Percentiles rank a stretch among this genome's conserved stretches.
Conservation (phyloP, 2,329 filamentous ascomycete species). For the Fonsecaea nubica region DNA sequence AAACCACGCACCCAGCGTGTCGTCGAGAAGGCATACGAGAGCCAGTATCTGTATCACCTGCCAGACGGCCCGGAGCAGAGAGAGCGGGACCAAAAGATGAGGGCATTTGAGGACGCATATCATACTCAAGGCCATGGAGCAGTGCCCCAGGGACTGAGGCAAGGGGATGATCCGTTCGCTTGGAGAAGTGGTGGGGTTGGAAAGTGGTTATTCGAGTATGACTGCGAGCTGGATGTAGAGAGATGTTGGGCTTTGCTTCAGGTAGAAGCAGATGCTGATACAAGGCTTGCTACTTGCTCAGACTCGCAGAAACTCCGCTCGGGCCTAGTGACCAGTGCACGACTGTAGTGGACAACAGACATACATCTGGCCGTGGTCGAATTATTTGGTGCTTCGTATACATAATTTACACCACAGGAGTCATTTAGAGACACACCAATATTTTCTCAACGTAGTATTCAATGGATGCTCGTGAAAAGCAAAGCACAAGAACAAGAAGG, state of each 20-base stretch:
- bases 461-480: neutral
- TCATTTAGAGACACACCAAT: neutral
- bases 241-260: conserved; percentile 17
- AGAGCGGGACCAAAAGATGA: conserved; percentile 47
- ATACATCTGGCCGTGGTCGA: neutral
- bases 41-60: conserved; percentile 47
- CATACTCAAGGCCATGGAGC: conserved; percentile 18
- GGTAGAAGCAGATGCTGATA: conserved; percentile 2
- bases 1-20: conserved; percentile 50
- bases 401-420: neutral
- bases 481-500: neutral
- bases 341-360: neutral
- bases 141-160: conserved; percentile 5
- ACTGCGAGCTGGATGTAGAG: conserved; percentile 16
- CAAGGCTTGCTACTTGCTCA: neutral
- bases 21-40: conserved; percentile 45
- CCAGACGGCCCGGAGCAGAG: conserved; percentile 50
- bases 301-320: conserved; percentile 4
- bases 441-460: neutral
- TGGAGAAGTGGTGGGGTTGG: conserved; percentile 29
- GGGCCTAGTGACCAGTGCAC: conserved; percentile 1
- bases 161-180: conserved; percentile 25
- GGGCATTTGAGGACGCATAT: conserved; percentile 16
- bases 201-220: conserved; percentile 27
- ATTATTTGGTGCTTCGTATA: neutral